Evolutionary conservation across 352 stramenopile species (phyloP).

Genomic region (Peronosclerospora sorghi): DNA sequence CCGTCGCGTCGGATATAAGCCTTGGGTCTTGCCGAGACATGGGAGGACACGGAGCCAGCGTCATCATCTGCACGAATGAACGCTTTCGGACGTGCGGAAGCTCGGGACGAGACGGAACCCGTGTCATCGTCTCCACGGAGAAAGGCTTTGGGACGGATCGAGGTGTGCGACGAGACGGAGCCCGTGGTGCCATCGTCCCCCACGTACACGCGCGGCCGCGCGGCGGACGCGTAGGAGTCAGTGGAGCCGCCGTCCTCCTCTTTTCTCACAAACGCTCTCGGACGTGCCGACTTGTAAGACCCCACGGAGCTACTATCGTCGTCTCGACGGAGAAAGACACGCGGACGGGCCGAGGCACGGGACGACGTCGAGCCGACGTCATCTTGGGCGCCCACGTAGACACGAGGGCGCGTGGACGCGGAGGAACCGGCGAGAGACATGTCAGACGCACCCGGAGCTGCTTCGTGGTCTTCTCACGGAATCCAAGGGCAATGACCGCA

Average conservation of each 20-base stretch:
- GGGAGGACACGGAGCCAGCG: constrained; percentile 16
- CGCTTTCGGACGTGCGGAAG: constrained; percentile 14
- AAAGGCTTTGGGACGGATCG: constrained; percentile 14
- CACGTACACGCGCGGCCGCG: constrained; percentile 4
- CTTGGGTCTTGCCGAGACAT: constrained; percentile 12
- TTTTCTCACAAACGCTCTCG: constrained; percentile 5
- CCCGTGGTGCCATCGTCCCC: background rate
- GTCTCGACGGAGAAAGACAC: constrained; percentile 18
- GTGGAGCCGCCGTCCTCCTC: constrained; percentile 26
- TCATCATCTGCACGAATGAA: constrained; percentile 28
- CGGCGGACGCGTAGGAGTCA: constrained; percentile 15
- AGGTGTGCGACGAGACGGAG: constrained; percentile 1
- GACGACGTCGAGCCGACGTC: constrained; percentile 17
- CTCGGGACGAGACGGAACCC: constrained; percentile 13
- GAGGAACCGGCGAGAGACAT: background rate
- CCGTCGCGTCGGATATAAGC: constrained; percentile 21
- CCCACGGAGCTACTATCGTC: constrained; percentile 25
- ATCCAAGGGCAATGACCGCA: too few relatives aligned
- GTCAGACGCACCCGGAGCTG: too few relatives aligned
- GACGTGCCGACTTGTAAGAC: constrained; percentile 13
- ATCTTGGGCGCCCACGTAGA: constrained; percentile 19
- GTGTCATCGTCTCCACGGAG: constrained; percentile 16
- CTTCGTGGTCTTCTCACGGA: too few relatives aligned
- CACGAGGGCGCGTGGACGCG: constrained; percentile 10
- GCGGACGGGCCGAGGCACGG: constrained; percentile 15